Base-by-base conservation (phyloP, 371 early-diverging fungal species). In the Mortierella sp. region DNA sequence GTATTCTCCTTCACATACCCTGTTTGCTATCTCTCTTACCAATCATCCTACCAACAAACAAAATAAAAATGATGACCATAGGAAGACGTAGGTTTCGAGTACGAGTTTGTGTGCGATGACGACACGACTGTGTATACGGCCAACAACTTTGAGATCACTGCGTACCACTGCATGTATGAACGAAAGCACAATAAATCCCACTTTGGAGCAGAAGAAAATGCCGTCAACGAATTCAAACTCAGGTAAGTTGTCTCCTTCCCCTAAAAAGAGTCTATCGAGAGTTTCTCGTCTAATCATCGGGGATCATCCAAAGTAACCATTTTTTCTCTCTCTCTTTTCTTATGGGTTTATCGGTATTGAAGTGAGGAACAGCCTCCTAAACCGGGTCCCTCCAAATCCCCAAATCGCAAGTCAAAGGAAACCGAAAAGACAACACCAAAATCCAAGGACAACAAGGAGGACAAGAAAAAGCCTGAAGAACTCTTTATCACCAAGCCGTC, bases 131-230 rank as follows among this genome's bases (percentile, higher is more conserved):
- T 61, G 1, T 70, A 81, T 15, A 82, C 84, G 23, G 63, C 83
- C 19, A 81, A 82, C 26, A 70, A 86, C 28, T 90, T 94, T 69
- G 92, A 92, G 59, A 60, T 75, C 50, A 83, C 88, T 4, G 70
- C 89, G 14, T 90, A 88, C 55, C 80, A 86, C 50, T 94, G 93
- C 71, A 89, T 90, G 84, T 94, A 86, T 77, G 91, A 92, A 70
- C 87, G 90, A 55, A 82, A 84, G 65, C 64, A 81, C 37, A 64
- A 76, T 47, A 79, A 82, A 50, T 63, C 83, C 15, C 87, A 86
- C 64, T 72, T 83, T 18, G 82, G 87, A 12, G 90, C 88, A 0
- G 63, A 82, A 3, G 91, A 90, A n/a, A 84, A 85, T 15, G 91
- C 90, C 45, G 62, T 92, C 28, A 74, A 79, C 53, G 80, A 72